Evolutionary conservation across 306 rosid genomes (phyloP).

Genomic region (Trichosanthes cucumerina): DNA sequence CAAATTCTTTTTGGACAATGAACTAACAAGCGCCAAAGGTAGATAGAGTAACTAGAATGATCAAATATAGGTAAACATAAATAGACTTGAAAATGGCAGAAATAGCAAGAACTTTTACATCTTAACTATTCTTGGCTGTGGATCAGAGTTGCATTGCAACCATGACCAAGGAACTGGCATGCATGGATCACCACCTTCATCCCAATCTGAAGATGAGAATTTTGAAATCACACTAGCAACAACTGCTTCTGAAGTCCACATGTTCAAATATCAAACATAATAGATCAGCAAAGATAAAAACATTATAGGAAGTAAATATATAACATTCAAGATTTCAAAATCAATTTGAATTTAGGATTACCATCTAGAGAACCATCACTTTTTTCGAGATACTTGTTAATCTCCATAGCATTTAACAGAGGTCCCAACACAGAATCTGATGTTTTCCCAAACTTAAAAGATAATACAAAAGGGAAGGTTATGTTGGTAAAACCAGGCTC

Average conservation of each 20-base stretch:
- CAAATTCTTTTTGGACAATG: constrained; percentile 58
- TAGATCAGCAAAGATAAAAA: neutral
- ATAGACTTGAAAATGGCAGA: constrained; percentile 6
- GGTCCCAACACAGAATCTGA: constrained; percentile 82
- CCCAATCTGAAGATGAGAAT: constrained; percentile 59
- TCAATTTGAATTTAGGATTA: constrained; percentile 15
- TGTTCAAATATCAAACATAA: constrained; percentile 23
- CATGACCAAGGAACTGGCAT: constrained; percentile 96
- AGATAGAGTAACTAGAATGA: constrained; percentile 24
- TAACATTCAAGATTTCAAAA: neutral
- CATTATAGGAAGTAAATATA: neutral
- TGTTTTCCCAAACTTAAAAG: constrained; percentile 67
- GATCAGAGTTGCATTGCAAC: constrained; percentile 73
- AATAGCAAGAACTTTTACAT: constrained; percentile 38
- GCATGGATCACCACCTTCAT: constrained; percentile 97
- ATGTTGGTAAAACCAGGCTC: constrained; percentile 77
- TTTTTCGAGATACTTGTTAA: constrained; percentile 68
- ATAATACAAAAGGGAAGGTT: constrained; percentile 74
- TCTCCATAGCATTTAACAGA: constrained; percentile 90
- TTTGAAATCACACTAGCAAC: constrained; percentile 48
- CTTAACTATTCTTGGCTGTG: constrained; percentile 66
- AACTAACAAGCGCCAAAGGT: constrained; percentile 42
- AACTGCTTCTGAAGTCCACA: constrained; percentile 43
- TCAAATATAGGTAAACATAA: neutral
- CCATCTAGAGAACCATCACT: constrained; percentile 77